Percentiles rank a stretch among this genome's conserved stretches.
phyloP scores from a whole-genome alignment of 805 yeast genomes.

The Schizosaccharomyces cryophilus region DNA sequence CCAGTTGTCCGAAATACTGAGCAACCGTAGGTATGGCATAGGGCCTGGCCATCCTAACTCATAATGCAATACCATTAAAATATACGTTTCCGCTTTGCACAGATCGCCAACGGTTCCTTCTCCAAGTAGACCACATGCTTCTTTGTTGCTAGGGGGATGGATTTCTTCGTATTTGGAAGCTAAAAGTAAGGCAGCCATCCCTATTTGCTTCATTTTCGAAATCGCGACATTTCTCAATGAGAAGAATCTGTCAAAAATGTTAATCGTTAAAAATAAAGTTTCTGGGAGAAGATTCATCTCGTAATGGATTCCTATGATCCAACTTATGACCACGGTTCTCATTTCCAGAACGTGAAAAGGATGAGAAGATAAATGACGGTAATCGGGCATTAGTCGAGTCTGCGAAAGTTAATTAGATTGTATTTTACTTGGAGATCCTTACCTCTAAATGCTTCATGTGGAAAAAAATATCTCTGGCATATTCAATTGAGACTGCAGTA shows the following conservation, averaged over 20 bases:
- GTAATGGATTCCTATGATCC: constrained; percentile 85
- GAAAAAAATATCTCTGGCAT: not conserved
- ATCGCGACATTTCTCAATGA: constrained; percentile 55
- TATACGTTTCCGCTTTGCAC: constrained; percentile 68
- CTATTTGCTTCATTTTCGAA: constrained; percentile 72
- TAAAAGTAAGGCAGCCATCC: constrained; percentile 78
- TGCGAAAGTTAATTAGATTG: not conserved
- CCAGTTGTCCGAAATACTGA: constrained; percentile 82
- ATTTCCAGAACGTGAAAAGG: constrained; percentile 14
- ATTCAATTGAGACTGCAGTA: not conserved
- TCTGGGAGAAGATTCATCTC: constrained; percentile 75
- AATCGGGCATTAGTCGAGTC: not conserved
- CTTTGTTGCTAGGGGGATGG: constrained; percentile 74
- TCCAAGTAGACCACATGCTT: constrained; percentile 87
- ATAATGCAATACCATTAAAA: constrained; percentile 76
- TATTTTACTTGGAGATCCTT: not conserved
- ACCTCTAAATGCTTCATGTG: not conserved
- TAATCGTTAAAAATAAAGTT: constrained; percentile 64
- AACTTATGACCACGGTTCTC: constrained; percentile 66
- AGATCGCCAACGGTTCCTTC: constrained; percentile 59
- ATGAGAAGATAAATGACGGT: not conserved
- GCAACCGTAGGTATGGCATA: constrained; percentile 76
- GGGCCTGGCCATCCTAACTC: constrained; percentile 98
- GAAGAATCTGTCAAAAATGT: constrained; percentile 73
- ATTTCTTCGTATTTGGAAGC: constrained; percentile 95